Evolutionary conservation across 2,329 filamentous ascomycete species (phyloP).

Genomic region (Teratosphaeria pseudoeucalypti): DNA sequence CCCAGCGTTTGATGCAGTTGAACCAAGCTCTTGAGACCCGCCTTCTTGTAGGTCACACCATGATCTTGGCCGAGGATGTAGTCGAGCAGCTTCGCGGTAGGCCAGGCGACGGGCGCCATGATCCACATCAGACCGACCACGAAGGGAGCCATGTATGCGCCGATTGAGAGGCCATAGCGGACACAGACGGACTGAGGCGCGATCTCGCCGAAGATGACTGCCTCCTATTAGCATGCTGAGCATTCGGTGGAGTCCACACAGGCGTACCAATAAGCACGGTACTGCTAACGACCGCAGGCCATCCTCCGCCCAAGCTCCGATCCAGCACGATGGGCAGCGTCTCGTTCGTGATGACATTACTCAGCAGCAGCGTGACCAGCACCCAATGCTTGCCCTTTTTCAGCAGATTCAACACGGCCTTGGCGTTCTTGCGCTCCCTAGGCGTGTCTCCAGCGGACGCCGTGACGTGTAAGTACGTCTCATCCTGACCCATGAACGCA

Average conservation of each 20-base stretch:
- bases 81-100: slow-evolving; percentile 90
- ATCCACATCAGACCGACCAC: slow-evolving; percentile 87
- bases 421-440: slow-evolving; percentile 76
- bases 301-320: slow-evolving; percentile 83
- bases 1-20: slow-evolving; percentile 89
- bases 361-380: slow-evolving; percentile 80
- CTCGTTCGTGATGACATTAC: slow-evolving; percentile 97
- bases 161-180: slow-evolving; percentile 88
- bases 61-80: slow-evolving; percentile 88
- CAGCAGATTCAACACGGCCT: slow-evolving; percentile 67
- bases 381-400: slow-evolving; percentile 96
- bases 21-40: slow-evolving; percentile 89
- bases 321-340: slow-evolving; percentile 92
- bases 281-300: slow-evolving; percentile 86
- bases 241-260: neutral
- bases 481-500: slow-evolving; percentile 74
- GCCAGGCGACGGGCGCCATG: slow-evolving; percentile 82
- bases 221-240: neutral
- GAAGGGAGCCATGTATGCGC: slow-evolving; percentile 82
- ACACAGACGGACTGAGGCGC: slow-evolving; percentile 94
- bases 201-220: slow-evolving; percentile 96
- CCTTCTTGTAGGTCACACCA: slow-evolving; percentile 96
- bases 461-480: slow-evolving; percentile 94
- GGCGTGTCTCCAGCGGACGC: slow-evolving; percentile 66
- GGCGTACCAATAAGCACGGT: slow-evolving; percentile 80